Conservation (phyloP, 192 early-diverging fungal genomes). For the Backusella westeae region DNA sequence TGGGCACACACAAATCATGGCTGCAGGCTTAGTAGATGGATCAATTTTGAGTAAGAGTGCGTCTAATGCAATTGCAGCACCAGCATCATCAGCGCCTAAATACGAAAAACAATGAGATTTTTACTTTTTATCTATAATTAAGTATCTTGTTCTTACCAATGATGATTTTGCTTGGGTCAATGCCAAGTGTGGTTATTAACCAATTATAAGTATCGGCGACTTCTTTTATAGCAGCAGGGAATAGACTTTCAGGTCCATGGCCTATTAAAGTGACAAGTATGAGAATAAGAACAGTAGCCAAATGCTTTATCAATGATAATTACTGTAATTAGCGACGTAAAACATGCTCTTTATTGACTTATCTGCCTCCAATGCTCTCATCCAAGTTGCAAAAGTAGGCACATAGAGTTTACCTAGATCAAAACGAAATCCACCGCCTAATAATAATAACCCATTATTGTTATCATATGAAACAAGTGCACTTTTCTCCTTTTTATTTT, state of each 20-base stretch:
- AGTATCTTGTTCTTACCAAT: background rate
- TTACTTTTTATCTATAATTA: background rate
- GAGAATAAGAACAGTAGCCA: background rate
- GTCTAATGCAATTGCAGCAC: constrained; percentile 12
- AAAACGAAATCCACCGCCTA: constrained; percentile 23
- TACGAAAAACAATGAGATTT: background rate
- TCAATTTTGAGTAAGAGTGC: background rate
- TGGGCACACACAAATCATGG: constrained; percentile 18
- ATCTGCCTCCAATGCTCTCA: constrained; percentile 17
- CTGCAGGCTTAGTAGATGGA: background rate
- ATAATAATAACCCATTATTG: background rate
- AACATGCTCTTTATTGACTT: constrained; percentile 11
- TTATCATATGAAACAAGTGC: background rate
- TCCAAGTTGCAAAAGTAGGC: constrained; percentile 20
- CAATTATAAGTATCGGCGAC: constrained; percentile 13
- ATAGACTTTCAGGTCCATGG: constrained; percentile 3
- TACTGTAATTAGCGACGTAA: constrained; percentile 20
- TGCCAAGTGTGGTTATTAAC: background rate
- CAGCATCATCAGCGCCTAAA: constrained; percentile 20
- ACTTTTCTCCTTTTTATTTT: background rate
- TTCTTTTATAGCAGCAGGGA: constrained; percentile 2
- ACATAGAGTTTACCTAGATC: constrained; percentile 20
- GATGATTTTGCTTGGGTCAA: constrained; percentile 8
- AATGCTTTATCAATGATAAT: background rate
- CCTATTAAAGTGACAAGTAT: background rate